A percentile compares a stretch with the other conserved stretches of the same genome.
These are phyloP conservation scores for Zoysia japonica DNA, from an alignment of 176 grass and related monocot genomes.

Conservation along the genomic window DNA sequence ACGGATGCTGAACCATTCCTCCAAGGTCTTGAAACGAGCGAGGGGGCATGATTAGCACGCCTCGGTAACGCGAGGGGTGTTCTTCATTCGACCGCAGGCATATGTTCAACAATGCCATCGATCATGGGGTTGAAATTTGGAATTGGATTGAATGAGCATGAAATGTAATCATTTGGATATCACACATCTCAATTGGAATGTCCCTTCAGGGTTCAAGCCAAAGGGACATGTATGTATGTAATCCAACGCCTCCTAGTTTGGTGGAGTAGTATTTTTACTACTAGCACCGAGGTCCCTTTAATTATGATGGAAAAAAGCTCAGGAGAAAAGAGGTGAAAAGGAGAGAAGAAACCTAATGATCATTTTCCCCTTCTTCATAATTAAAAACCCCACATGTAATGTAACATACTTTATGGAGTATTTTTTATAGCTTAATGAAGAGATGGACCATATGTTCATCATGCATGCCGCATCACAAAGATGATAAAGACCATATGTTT, in stretches of 20 bases:
- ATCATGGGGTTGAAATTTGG: conserved; percentile 28
- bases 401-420: no score
- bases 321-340: no score
- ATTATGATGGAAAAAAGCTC: no score
- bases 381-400: no score
- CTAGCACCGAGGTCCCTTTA: no score
- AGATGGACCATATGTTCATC: no score
- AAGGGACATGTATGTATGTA: not conserved
- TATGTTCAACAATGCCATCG: conserved; percentile 42
- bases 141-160: not conserved
- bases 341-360: no score
- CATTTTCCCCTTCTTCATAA: no score
- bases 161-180: conserved; percentile 57
- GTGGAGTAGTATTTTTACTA: no score
- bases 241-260: not conserved
- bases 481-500: no score
- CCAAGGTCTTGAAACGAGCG: conserved; percentile 38
- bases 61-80: conserved; percentile 36
- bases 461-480: no score
- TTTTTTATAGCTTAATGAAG: no score
- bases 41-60: conserved; percentile 33
- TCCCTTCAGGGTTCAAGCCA: conserved; percentile 9
- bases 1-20: conserved; percentile 27
- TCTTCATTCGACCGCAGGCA: not conserved
- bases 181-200: conserved; percentile 38